Evolutionary conservation across 768 basidiomycete species (phyloP), one percentile per base, ranked within the genome.

Genomic region (Cubamyces lactineus): DNA sequence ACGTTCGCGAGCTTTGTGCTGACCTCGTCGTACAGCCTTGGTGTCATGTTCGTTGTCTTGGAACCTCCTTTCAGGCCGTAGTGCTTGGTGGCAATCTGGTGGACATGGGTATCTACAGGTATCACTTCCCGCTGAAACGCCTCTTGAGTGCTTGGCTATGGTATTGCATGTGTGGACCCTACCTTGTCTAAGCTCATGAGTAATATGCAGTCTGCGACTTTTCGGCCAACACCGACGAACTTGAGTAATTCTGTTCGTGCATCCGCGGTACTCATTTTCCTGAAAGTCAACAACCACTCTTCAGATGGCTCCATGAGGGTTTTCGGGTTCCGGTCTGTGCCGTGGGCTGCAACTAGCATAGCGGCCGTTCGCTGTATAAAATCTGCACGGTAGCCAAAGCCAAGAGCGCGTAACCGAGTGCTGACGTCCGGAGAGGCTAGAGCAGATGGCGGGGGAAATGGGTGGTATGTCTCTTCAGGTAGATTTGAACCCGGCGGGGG

Each of bases 21-120:
- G 24, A 96, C 81, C 59, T 87, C 84, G 9, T 88, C 85, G 69
- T 96, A 94, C 17, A 95, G 71, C 64, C 84, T 87, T 0, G 91
- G 86, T 0, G 86, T 88, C 87, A 96, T 90, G 38, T 74, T 77
- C 4, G 56, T 30, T 2, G 79, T 70, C 69, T 89, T 89, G 11
- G 75, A 75, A 0, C 76, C 68, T 6, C 80, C 78, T 66, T 83
- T 84, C 12, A 92, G 69, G 1, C 87, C 88, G 67, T 94, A 92
- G 68, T 91, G 79, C 70, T 90, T 93, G 23, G 81, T 76, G 9
- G 92, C 92, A 55, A 98, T 95, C 70, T 96, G 94, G 65, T 90
- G 80, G 28, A 99, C 91, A 71, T 99, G 97, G 0, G 96, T 97
- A 71, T 99, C 97, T 54, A 99, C 92, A 3, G 97, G 97, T 9